A percentile compares a stretch with the other conserved stretches of the same genome.
Evolutionary conservation across 768 basidiomycete genomes (phyloP).

Genomic region (Trametes cubensis): DNA sequence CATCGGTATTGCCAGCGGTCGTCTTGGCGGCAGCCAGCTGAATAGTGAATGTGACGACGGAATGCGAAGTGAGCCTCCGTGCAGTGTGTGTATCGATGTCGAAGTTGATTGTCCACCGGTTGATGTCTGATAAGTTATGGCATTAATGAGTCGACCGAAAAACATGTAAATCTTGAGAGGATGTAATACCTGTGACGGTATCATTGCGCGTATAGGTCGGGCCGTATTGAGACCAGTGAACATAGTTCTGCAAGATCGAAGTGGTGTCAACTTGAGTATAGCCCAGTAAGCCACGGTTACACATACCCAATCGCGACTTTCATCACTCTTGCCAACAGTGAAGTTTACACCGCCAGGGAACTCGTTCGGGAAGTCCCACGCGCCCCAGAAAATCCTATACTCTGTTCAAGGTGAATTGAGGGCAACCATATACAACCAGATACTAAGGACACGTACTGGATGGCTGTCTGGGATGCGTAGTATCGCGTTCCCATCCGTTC

Average conservation of each 20-base stretch:
- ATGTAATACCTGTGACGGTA: slow-evolving; percentile 27
- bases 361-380: slow-evolving; percentile 35
- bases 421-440: not conserved
- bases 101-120: slow-evolving; percentile 35
- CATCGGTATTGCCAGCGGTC: slow-evolving; percentile 34
- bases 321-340: slow-evolving; percentile 31
- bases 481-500: slow-evolving; percentile 31
- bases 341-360: slow-evolving; percentile 37
- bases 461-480: slow-evolving; percentile 26
- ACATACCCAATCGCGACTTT: slow-evolving; percentile 27
- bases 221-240: slow-evolving; percentile 35
- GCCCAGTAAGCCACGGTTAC: too few species aligned
- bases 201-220: slow-evolving; percentile 30
- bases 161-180: too few species aligned
- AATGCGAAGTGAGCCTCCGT: slow-evolving; percentile 1
- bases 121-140: too few species aligned
- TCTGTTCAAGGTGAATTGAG: slow-evolving; percentile 13
- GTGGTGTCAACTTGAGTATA: too few species aligned
- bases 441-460: slow-evolving; percentile 10
- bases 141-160: too few species aligned
- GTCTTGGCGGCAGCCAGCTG: slow-evolving; percentile 34
- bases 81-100: slow-evolving; percentile 17
- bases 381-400: slow-evolving; percentile 33
- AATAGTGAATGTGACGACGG: slow-evolving; percentile 32
- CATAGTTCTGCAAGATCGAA: slow-evolving; percentile 27